Conservation (phyloP, 1,284 basidiomycete species). For the Malassezia sympodialis region DNA sequence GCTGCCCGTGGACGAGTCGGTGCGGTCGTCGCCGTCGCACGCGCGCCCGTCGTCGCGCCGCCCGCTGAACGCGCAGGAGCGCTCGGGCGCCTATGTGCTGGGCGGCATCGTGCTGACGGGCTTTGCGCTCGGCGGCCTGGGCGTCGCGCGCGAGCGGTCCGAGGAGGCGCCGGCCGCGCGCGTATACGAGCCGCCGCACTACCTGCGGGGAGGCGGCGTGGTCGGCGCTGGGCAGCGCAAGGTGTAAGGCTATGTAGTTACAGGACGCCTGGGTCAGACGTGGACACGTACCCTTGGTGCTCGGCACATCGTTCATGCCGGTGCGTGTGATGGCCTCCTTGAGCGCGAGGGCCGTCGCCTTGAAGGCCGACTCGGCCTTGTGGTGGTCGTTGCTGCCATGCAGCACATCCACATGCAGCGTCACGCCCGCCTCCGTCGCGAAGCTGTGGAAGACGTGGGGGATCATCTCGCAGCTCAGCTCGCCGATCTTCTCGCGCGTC, state of each 20-base stretch:
- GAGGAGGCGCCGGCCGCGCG: not conserved
- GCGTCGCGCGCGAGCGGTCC: not conserved
- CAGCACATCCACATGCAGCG: slow-evolving; percentile 84
- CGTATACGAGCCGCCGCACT: slow-evolving; percentile 11
- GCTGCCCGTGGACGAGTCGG: slow-evolving; percentile 12
- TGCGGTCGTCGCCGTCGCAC: slow-evolving; percentile 11
- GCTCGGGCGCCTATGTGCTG: slow-evolving; percentile 54
- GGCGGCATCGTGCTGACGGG: slow-evolving; percentile 55
- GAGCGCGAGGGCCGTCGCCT: slow-evolving; percentile 89
- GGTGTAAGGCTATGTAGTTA: slow-evolving; percentile 4
- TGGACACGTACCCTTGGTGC: slow-evolving; percentile 66
- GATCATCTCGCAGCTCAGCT: slow-evolving; percentile 78
- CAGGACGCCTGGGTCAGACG: not conserved
- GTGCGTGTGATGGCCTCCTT: slow-evolving; percentile 83
- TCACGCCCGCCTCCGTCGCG: slow-evolving; percentile 77
- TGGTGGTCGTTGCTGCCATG: slow-evolving; percentile 97
- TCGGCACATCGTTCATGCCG: slow-evolving; percentile 82
- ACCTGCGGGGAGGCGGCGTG: slow-evolving; percentile 12
- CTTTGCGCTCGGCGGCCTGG: slow-evolving; percentile 33
- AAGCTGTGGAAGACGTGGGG: slow-evolving; percentile 89
- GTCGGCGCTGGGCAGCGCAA: slow-evolving; percentile 17
- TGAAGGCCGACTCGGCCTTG: slow-evolving; percentile 95
- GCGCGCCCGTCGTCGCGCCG: slow-evolving; percentile 38
- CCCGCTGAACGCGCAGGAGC: slow-evolving; percentile 55
- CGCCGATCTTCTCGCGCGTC: slow-evolving; percentile 91